phyloP scores from a whole-genome alignment of 2,329 filamentous ascomycete species.

The Ophiostoma montium region DNA sequence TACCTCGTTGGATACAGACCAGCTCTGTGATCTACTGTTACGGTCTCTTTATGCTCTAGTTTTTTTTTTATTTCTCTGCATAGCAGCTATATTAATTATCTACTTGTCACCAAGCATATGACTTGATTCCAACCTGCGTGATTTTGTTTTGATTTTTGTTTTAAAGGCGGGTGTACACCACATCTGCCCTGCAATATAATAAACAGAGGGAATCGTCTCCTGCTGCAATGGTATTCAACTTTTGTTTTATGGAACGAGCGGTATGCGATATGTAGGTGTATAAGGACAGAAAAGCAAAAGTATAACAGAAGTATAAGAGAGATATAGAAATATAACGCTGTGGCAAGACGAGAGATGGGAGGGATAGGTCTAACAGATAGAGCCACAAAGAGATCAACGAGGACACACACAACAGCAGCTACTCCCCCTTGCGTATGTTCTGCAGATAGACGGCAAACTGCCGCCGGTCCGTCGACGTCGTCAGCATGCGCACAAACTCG shows the following conservation, averaged over 20 bases:
- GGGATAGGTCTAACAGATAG: background rate
- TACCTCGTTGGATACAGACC: slow-evolving; percentile 1
- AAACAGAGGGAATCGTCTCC: background rate
- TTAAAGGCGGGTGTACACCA: no score
- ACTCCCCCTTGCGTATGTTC: slow-evolving; percentile 33
- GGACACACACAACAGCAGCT: background rate
- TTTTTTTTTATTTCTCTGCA: background rate
- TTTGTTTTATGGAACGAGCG: background rate
- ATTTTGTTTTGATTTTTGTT: background rate
- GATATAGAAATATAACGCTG: background rate
- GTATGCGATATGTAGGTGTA: background rate
- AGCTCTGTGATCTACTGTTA: background rate
- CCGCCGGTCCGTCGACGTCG: slow-evolving; percentile 45
- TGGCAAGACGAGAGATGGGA: background rate
- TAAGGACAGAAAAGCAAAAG: background rate
- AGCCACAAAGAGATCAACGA: background rate
- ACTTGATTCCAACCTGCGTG: background rate
- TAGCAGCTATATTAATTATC: no score
- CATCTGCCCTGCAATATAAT: no score
- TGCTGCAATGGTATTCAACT: slow-evolving; percentile 1
- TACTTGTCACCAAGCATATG: no score
- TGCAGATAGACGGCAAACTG: slow-evolving; percentile 51
- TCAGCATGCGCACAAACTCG: slow-evolving; percentile 44
- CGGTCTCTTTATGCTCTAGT: background rate
- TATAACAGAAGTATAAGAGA: no score